Percentiles rank a stretch among this genome's conserved stretches.
phyloP scores from a whole-genome alignment of 2,329 filamentous ascomycete species.

The Xylaria sp. region DNA sequence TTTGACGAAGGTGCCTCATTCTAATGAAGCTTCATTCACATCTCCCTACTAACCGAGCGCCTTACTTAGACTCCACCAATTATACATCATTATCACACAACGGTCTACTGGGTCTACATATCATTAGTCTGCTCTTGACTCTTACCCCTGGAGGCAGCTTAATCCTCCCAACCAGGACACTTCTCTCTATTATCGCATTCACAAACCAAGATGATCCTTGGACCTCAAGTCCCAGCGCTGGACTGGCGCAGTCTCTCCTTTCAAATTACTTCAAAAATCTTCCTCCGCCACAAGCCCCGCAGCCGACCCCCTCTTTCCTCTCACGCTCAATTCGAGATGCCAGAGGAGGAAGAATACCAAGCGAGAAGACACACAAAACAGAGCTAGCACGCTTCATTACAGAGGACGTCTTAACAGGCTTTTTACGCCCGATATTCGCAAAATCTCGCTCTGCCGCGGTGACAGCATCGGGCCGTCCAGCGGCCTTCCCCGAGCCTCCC shows the following conservation, averaged over 20 bases:
- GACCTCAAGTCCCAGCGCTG: constrained; percentile 35
- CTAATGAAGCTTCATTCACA: neutral
- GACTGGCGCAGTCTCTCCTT: constrained; percentile 38
- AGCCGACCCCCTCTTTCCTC: neutral
- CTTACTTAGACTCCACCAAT: constrained; percentile 40
- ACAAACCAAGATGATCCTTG: constrained; percentile 45
- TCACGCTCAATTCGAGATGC: constrained; percentile 13
- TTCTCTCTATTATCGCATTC: constrained; percentile 51
- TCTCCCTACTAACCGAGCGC: constrained; percentile 3
- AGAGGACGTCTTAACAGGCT: constrained; percentile 68
- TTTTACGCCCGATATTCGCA: constrained; percentile 75
- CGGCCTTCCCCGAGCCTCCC: constrained; percentile 56
- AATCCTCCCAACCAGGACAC: constrained; percentile 27
- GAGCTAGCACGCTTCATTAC: constrained; percentile 56
- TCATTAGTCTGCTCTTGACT: constrained; percentile 45
- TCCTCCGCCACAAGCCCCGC: neutral
- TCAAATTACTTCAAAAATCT: constrained; percentile 28
- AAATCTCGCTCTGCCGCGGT: constrained; percentile 64
- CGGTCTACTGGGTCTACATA: constrained; percentile 42
- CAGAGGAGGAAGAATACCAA: neutral
- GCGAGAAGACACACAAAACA: neutral
- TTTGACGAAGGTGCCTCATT: constrained; percentile 41
- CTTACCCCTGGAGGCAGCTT: constrained; percentile 28
- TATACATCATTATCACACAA: constrained; percentile 40
- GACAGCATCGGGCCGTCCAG: constrained; percentile 68